Evolutionary conservation across 225 moss, liverwort and hornwort genomes (phyloP).

Genomic region (Neckera pumila): DNA sequence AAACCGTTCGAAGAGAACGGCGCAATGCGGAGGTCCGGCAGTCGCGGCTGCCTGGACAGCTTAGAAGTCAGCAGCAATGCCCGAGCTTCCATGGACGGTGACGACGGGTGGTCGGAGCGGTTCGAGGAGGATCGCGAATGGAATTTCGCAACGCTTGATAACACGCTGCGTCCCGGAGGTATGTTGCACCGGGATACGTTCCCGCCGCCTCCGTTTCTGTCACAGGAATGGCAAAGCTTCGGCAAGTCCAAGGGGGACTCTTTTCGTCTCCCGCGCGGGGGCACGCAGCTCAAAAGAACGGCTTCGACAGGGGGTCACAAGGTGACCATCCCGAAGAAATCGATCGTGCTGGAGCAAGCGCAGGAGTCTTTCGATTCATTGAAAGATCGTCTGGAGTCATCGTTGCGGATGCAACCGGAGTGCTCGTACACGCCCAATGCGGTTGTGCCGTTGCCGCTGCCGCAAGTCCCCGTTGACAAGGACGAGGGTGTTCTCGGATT

Average conservation of each 20-base stretch:
- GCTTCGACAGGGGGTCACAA: not conserved
- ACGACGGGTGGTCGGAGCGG: constrained; percentile 12
- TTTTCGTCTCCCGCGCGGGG: not conserved
- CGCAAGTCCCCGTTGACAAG: not conserved
- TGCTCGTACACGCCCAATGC: constrained; percentile 12
- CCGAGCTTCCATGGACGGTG: constrained; percentile 2
- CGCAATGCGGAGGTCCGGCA: constrained; percentile 7
- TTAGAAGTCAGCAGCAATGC: constrained; percentile 20
- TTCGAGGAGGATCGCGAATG: constrained; percentile 25
- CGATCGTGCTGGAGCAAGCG: constrained; percentile 33
- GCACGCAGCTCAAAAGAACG: not conserved
- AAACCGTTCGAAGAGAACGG: constrained; percentile 18
- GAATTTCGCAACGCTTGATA: constrained; percentile 13
- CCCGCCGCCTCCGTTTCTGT: constrained; percentile 4
- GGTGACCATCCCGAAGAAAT: not conserved
- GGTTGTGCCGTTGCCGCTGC: not conserved
- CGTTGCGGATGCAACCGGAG: constrained; percentile 33
- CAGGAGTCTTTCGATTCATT: constrained; percentile 31
- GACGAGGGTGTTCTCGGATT: constrained; percentile 4
- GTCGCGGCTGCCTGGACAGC: constrained; percentile 28
- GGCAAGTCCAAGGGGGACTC: constrained; percentile 1
- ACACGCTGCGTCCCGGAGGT: not conserved
- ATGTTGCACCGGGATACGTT: constrained; percentile 1
- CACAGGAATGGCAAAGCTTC: constrained; percentile 24
- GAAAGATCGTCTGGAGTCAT: constrained; percentile 37